Evolutionary conservation across 371 early-diverging fungal species (phyloP), one percentile per base, ranked within the genome.

Genomic region (Mortierella sp.): DNA sequence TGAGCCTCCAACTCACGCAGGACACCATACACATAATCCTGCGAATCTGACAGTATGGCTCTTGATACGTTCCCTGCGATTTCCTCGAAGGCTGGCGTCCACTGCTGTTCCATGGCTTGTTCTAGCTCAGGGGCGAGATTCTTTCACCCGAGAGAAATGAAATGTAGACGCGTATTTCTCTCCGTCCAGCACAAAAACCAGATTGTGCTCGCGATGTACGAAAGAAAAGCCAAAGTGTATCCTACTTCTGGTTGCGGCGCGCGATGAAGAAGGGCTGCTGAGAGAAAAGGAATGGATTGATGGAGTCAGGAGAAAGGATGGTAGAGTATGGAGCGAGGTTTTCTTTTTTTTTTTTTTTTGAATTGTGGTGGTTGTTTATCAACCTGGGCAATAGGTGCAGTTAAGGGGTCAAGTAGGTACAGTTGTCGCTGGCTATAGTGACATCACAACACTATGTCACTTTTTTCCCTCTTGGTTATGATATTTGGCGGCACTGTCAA

Each of bases 31-130:
- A 76, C 83, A 63, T 58, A 72, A 45, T 82, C 76, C 61, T 57
- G 73, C 45, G 76, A 72, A 53, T 73, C 70, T 19, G 83, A 82
- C n/a, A 65, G 70, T 60, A 60, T 10, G 40, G 83, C 76, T 24
- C 32, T 57, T 32, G 70, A 66, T 22, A 76, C 65, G 19, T 72
- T 67, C 21, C 67, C 58, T 24, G 66, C 22, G 45, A 82, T 73
- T 21, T 76, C 73, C 77, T 76, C 83, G 45, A 82, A 82, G 24
- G 69, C 22, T 21, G 83, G 74, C 21, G 74, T 67, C 83, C 83
- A 82, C 41, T 82, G 83, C 38, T 38, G 67, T 24, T 72, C 68
- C 77, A 55, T 55, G 22, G 22, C 28, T 55, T 55, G 58, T 63
- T 43, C 47, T 63, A 38, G 9, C 21, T 64, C 52, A 19, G 57